These are phyloP conservation scores for Craterostigma plantagineum DNA, from an alignment of 257 asterid genomes.

Conservation along the genomic window DNA sequence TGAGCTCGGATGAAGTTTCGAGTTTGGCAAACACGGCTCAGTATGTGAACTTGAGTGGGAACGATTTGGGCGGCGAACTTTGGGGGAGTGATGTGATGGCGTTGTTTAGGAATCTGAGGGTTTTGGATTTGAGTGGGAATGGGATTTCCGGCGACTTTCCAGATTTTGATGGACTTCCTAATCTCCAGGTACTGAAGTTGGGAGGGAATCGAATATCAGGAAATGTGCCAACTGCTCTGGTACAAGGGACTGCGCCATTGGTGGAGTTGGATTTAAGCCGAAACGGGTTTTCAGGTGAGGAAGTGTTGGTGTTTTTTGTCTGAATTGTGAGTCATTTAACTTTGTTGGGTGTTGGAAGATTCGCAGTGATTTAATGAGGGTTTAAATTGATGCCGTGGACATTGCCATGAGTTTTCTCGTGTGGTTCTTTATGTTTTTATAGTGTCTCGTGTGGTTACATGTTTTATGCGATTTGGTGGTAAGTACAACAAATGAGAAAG, in stretches of 20 bases:
- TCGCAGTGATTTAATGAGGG: too few species aligned
- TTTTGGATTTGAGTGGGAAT: constrained; percentile 50
- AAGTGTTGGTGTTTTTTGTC: constrained; percentile 1
- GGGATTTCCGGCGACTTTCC: constrained; percentile 40
- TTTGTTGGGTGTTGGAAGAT: background rate
- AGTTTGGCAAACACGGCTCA: constrained; percentile 42
- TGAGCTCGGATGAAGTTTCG: constrained; percentile 29
- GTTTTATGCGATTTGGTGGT: too few species aligned
- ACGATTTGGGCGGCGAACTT: constrained; percentile 31
- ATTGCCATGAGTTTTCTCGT: too few species aligned
- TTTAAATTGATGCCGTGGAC: too few species aligned
- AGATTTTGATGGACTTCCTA: constrained; percentile 21
- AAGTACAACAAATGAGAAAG: too few species aligned
- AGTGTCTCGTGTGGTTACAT: too few species aligned
- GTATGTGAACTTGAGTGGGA: constrained; percentile 42
- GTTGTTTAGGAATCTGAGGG: constrained; percentile 35
- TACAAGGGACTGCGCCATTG: constrained; percentile 37
- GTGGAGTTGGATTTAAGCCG: constrained; percentile 49
- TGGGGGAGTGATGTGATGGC: constrained; percentile 20
- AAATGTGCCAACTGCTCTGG: constrained; percentile 26
- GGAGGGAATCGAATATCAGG: constrained; percentile 45
- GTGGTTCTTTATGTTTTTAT: too few species aligned
- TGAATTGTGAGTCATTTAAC: background rate
- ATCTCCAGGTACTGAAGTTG: constrained; percentile 33
- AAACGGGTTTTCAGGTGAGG: constrained; percentile 58